Conservation (phyloP, 2,329 filamentous ascomycete genomes). For the Aspergillus puulaauensis region DNA sequence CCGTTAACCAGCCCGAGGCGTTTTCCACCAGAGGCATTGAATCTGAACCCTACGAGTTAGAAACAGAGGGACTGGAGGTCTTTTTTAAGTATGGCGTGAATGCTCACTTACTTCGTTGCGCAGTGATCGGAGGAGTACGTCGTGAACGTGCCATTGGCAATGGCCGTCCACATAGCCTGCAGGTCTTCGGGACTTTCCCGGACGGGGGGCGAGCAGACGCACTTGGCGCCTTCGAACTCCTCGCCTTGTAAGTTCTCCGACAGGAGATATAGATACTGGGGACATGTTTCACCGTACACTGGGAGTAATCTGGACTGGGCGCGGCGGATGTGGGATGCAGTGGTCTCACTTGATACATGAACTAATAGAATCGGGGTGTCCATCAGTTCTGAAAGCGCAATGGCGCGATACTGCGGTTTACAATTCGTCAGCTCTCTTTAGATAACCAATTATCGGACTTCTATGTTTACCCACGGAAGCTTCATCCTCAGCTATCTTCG, state of each 20-base stretch:
- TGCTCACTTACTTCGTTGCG: no score
- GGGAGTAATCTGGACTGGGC: slow-evolving; percentile 42
- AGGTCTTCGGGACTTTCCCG: slow-evolving; percentile 50
- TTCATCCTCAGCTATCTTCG: slow-evolving; percentile 44
- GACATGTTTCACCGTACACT: slow-evolving; percentile 59
- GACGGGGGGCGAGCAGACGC: slow-evolving; percentile 54
- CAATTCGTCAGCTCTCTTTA: no score
- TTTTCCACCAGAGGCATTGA: no score
- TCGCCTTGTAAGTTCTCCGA: slow-evolving; percentile 46
- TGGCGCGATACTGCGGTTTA: slow-evolving; percentile 34
- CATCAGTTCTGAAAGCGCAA: slow-evolving; percentile 48
- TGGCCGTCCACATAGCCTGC: slow-evolving; percentile 52
- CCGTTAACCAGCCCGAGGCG: no score
- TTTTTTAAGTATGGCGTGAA: no score
- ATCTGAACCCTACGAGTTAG: no score
- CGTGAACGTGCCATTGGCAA: slow-evolving; percentile 56
- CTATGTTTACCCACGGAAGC: slow-evolving; percentile 39
- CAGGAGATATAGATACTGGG: slow-evolving; percentile 59
- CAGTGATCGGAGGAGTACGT: slow-evolving; percentile 40
- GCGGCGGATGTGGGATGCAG: not conserved
- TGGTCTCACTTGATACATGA: slow-evolving; percentile 37
- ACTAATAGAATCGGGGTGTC: slow-evolving; percentile 55
- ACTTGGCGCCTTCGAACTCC: slow-evolving; percentile 51
- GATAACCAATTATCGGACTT: no score
- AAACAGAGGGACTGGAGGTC: no score